These are phyloP conservation scores for Pleurotus citrinopileatus DNA, from an alignment of 768 basidiomycete species.

Conservation along the genomic window DNA sequence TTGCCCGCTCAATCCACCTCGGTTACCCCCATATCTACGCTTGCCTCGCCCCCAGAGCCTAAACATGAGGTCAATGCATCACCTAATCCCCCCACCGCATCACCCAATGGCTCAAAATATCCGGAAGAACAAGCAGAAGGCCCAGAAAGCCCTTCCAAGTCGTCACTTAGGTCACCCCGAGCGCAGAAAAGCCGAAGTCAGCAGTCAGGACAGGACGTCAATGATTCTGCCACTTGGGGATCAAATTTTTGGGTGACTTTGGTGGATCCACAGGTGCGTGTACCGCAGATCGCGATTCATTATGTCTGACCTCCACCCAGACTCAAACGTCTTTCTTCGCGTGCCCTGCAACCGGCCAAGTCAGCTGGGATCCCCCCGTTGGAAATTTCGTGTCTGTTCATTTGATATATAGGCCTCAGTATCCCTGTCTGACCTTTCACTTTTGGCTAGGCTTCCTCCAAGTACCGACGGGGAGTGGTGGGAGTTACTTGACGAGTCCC, in stretches of 20 bases:
- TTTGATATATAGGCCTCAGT: slow-evolving; percentile 13
- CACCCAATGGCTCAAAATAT: background rate
- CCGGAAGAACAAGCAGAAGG: background rate
- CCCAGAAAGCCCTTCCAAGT: slow-evolving; percentile 20
- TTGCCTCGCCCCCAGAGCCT: background rate
- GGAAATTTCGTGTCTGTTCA: slow-evolving; percentile 80
- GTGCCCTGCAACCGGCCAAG: slow-evolving; percentile 88
- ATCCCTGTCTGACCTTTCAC: slow-evolving; percentile 14
- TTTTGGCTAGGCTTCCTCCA: slow-evolving; percentile 65
- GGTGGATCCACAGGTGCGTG: slow-evolving; percentile 79
- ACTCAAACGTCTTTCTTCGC: slow-evolving; percentile 80
- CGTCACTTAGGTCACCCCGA: slow-evolving; percentile 23
- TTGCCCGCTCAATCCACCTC: slow-evolving; percentile 5
- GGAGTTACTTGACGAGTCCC: slow-evolving; percentile 84
- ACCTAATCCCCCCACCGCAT: background rate
- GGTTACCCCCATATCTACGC: slow-evolving; percentile 6
- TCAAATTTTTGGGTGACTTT: slow-evolving; percentile 95
- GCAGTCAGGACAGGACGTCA: slow-evolving; percentile 26
- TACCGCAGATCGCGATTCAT: slow-evolving; percentile 10
- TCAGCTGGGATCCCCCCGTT: slow-evolving; percentile 90
- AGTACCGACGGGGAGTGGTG: slow-evolving; percentile 91
- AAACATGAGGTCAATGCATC: background rate
- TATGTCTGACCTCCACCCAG: slow-evolving; percentile 24
- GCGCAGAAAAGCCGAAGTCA: slow-evolving; percentile 15
- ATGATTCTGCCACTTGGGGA: slow-evolving; percentile 66